Evolutionary conservation across 2,329 filamentous ascomycete species (phyloP).

Genomic region (Botrytis pseudocinerea): DNA sequence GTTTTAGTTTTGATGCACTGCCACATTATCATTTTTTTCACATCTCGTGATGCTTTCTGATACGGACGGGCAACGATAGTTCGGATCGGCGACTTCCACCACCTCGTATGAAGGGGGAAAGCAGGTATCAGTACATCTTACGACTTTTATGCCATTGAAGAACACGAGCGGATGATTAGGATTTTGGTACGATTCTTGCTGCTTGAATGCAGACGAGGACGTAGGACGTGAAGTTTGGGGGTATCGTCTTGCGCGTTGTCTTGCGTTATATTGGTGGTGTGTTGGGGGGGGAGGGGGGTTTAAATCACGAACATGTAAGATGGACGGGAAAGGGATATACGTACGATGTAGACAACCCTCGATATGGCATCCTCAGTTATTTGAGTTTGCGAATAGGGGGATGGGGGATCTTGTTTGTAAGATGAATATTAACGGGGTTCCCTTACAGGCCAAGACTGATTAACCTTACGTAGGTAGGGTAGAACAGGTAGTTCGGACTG

Average conservation of each 20-base stretch:
- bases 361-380: not conserved
- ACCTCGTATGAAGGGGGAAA: not conserved
- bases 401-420: not conserved
- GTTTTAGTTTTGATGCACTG: not conserved
- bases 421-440: not conserved
- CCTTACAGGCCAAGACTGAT: conserved; percentile 1
- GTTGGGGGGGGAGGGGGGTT: not conserved
- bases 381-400: conserved; percentile 15
- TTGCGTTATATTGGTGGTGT: not conserved
- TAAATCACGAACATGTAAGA: not conserved
- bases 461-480: too few species aligned
- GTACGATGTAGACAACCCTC: not conserved
- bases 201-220: not conserved
- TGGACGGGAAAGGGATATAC: not conserved
- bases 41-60: conserved; percentile 30
- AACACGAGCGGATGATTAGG: conserved; percentile 8
- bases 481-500: too few species aligned
- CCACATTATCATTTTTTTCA: conserved; percentile 26
- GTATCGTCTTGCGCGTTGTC: not conserved
- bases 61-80: not conserved
- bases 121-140: conserved; percentile 16
- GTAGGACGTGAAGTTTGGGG: not conserved
- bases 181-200: conserved; percentile 6
- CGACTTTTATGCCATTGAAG: conserved; percentile 16
- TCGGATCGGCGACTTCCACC: conserved; percentile 17